Percentiles rank a stretch among this genome's conserved stretches.
Evolutionary conservation across 164 flowering plant species (phyloP).

Genomic region (Vitis cinerea): DNA sequence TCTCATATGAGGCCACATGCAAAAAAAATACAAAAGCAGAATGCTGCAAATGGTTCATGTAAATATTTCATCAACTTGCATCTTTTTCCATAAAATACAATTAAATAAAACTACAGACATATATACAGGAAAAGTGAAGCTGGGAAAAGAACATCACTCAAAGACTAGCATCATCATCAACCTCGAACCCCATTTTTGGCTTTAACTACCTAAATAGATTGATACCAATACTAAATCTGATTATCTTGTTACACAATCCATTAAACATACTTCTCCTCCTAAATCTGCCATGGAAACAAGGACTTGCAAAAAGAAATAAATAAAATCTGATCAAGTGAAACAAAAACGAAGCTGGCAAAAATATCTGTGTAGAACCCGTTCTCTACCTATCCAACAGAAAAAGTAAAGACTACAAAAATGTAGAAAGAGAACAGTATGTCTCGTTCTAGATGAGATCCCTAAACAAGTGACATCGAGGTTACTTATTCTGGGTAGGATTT

Average conservation of each 20-base stretch:
- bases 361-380: slow-evolving; percentile 10
- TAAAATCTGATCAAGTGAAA: neutral
- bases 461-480: slow-evolving; percentile 7
- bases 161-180: neutral
- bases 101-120: neutral
- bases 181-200: no score
- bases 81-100: neutral
- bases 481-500: slow-evolving; percentile 41
- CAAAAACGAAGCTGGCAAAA: neutral
- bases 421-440: slow-evolving; percentile 13
- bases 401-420: slow-evolving; percentile 21
- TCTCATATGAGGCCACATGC: slow-evolving; percentile 4
- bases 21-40: neutral
- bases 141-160: neutral
- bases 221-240: neutral
- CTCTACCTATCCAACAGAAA: slow-evolving; percentile 17
- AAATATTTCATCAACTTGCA: neutral
- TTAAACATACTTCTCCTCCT: slow-evolving; percentile 4
- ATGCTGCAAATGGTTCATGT: neutral
- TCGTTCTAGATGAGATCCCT: slow-evolving; percentile 16
- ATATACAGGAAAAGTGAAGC: neutral
- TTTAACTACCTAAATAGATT: neutral
- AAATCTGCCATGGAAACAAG: neutral
- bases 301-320: neutral
- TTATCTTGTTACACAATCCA: slow-evolving; percentile 5